Percentiles rank a stretch among this genome's conserved stretches.
phyloP scores from a whole-genome alignment of 257 asterid genomes.

The Solanum gracilifrons region DNA sequence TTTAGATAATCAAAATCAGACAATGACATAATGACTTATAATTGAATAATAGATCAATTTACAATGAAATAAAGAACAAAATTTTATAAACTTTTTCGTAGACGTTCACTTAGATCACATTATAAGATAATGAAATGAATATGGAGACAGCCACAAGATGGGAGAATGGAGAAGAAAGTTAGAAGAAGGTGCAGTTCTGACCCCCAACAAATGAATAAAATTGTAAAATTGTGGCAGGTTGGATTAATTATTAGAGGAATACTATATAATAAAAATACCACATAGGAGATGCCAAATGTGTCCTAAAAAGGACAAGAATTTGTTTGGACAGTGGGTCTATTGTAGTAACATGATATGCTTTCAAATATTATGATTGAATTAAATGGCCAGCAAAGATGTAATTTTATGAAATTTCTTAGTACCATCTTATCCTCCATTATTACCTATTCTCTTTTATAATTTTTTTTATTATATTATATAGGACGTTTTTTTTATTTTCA shows the following conservation, averaged over 20 bases:
- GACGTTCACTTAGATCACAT: background rate
- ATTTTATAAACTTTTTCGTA: background rate
- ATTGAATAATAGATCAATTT: background rate
- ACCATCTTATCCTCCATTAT: background rate
- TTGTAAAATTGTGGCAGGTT: background rate
- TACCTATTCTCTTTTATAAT: background rate
- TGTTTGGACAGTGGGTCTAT: slow-evolving; percentile 4
- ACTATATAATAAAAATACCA: background rate
- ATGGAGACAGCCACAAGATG: background rate
- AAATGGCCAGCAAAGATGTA: slow-evolving; percentile 1
- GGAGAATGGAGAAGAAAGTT: background rate
- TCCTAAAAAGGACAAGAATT: slow-evolving; percentile 5
- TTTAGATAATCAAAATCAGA: background rate
- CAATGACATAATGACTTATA: rapidly evolving
- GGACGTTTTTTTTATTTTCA: background rate
- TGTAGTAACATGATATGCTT: slow-evolving; percentile 24
- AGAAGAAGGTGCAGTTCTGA: background rate
- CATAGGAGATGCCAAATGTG: slow-evolving; percentile 17
- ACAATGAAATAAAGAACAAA: rapidly evolving
- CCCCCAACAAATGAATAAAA: background rate
- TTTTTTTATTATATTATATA: background rate
- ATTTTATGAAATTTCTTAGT: background rate
- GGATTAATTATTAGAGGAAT: background rate
- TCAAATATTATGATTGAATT: slow-evolving; percentile 3
- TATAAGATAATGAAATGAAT: background rate